Percentiles rank a stretch among this genome's conserved stretches.
phyloP scores from a whole-genome alignment of 805 yeast species.

The Metschnikowia chrysomelidarum region DNA sequence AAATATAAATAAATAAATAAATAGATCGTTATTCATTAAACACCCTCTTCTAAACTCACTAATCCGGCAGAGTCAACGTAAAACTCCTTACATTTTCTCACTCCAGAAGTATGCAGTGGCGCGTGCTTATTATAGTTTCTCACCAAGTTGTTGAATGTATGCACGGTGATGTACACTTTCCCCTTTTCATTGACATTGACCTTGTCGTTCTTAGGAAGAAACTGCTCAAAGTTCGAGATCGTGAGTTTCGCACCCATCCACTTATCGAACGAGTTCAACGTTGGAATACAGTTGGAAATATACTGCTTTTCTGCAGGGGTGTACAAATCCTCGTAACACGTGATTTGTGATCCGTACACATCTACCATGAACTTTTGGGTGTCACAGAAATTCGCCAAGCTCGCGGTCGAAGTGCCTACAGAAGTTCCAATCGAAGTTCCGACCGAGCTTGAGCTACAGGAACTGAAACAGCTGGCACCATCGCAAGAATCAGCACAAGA shows the following conservation, averaged over 20 bases:
- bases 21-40: constrained; percentile 4
- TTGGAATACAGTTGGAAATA: constrained; percentile 38
- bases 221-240: constrained; percentile 12
- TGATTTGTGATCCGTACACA: constrained; percentile 13
- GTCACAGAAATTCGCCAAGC: constrained; percentile 3
- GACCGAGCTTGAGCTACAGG: constrained; percentile 1
- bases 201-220: constrained; percentile 13
- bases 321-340: constrained; percentile 17
- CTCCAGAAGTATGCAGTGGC: not conserved
- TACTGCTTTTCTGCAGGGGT: constrained; percentile 33
- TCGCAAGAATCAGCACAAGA: constrained; percentile 5
- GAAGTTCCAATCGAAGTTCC: constrained; percentile 5
- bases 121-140: constrained; percentile 5
- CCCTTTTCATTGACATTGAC: constrained; percentile 10
- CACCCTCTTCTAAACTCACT: constrained; percentile 8
- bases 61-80: constrained; percentile 17
- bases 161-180: constrained; percentile 14
- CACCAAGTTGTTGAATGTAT: constrained; percentile 12
- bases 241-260: constrained; percentile 27
- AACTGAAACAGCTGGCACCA: constrained; percentile 12
- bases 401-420: constrained; percentile 1
- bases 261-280: constrained; percentile 37
- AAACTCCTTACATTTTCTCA: constrained; percentile 15
- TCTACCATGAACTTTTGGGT: constrained; percentile 1
- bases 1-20: too few species aligned